phyloP scores from a whole-genome alignment of 805 yeast species.

The Diddensiella transvaalensis region DNA sequence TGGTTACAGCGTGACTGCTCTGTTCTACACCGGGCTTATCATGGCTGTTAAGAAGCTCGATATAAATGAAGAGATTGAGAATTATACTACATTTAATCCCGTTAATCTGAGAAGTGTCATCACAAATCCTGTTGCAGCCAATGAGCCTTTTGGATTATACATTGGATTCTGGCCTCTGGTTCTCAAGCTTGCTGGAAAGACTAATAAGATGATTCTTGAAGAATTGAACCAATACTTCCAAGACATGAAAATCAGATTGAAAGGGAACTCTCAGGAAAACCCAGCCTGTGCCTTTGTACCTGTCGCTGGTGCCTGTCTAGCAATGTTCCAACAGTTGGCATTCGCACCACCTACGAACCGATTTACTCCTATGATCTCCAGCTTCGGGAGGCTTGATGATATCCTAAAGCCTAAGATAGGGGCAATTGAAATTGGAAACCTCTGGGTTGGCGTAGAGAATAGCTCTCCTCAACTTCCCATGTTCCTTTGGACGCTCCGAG shows the following conservation, averaged over 20 bases:
- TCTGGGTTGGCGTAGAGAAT: constrained; percentile 3
- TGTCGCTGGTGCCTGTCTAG: neutral
- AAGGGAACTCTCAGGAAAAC: neutral
- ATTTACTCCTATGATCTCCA: constrained; percentile 1
- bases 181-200: neutral
- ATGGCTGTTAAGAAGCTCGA: neutral
- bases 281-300: neutral
- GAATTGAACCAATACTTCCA: neutral
- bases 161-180: constrained; percentile 11
- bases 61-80: constrained; percentile 1
- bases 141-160: constrained; percentile 6
- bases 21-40: constrained; percentile 6
- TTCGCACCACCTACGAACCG: neutral
- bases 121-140: neutral
- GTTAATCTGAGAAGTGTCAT: constrained; percentile 2
- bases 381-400: neutral
- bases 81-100: constrained; percentile 6
- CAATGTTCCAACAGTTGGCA: neutral
- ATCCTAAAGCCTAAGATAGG: constrained; percentile 2
- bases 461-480: constrained; percentile 8
- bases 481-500: constrained; percentile 6
- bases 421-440: neutral
- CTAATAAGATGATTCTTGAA: neutral
- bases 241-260: neutral
- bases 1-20: constrained; percentile 2